Evolutionary conservation across 176 grass and related monocot genomes (phyloP).

Genomic region (Phoenix roebelenii): DNA sequence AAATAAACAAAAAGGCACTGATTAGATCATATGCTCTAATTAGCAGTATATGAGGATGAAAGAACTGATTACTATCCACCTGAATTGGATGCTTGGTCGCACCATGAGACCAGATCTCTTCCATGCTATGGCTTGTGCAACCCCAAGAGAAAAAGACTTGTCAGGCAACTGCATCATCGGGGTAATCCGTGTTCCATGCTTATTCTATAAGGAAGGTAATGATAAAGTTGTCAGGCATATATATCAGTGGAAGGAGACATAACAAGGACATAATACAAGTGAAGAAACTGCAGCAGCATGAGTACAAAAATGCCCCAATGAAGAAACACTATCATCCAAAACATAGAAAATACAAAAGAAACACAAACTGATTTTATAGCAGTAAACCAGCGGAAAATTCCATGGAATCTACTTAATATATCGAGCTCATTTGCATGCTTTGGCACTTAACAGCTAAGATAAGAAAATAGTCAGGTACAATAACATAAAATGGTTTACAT

Average conservation of each 20-base stretch:
- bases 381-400: too few species aligned
- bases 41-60: constrained; percentile 8
- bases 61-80: constrained; percentile 33
- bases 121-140: constrained; percentile 46
- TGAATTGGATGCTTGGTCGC: constrained; percentile 64
- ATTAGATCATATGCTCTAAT: not conserved
- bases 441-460: too few species aligned
- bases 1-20: too few species aligned
- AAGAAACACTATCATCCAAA: too few species aligned
- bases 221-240: too few species aligned
- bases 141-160: constrained; percentile 69
- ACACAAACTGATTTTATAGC: too few species aligned
- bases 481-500: too few species aligned
- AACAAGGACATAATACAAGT: not conserved
- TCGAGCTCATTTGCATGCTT: too few species aligned
- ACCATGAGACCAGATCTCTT: constrained; percentile 53
- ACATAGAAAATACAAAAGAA: too few species aligned
- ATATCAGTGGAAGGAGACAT: not conserved
- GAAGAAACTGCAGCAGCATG: not conserved
- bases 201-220: constrained; percentile 25
- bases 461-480: too few species aligned
- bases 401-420: too few species aligned
- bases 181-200: constrained; percentile 46
- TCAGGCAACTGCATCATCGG: constrained; percentile 60
- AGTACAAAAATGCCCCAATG: too few species aligned